Conservation (phyloP, 2,329 filamentous ascomycete species). For the Sporothrix brasiliensis region DNA sequence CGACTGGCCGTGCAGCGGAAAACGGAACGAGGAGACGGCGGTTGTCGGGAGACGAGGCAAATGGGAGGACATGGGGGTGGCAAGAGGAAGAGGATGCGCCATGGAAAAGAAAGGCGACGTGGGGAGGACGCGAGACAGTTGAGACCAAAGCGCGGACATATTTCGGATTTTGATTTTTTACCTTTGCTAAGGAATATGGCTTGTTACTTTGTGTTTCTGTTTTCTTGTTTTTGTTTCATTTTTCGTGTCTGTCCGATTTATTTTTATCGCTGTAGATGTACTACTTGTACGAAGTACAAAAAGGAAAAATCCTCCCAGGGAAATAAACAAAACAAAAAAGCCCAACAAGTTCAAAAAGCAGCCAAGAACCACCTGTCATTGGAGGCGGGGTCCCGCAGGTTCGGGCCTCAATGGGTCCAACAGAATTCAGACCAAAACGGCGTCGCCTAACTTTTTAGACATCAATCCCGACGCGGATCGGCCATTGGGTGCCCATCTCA, state of each 20-base stretch:
- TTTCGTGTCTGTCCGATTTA: background rate
- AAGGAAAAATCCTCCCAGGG: background rate
- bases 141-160: background rate
- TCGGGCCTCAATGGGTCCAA: slow-evolving; percentile 7
- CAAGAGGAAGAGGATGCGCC: background rate
- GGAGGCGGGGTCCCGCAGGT: background rate
- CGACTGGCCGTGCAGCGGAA: background rate
- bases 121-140: background rate
- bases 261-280: no score
- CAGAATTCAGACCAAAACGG: background rate
- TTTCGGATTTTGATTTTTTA: background rate
- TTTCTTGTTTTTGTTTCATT: background rate
- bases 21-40: background rate
- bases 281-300: no score
- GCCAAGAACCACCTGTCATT: background rate
- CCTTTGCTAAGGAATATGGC: background rate
- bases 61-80: background rate
- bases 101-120: slow-evolving; percentile 18
- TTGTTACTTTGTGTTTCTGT: background rate
- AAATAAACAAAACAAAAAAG: slow-evolving; percentile 1
- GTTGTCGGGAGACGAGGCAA: background rate
- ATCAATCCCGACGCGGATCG: background rate
- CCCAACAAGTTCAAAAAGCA: background rate
- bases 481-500: background rate
- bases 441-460: slow-evolving; percentile 17